Conservation (phyloP, 2,329 filamentous ascomycete genomes). For the Ophiosphaerella korrae region DNA sequence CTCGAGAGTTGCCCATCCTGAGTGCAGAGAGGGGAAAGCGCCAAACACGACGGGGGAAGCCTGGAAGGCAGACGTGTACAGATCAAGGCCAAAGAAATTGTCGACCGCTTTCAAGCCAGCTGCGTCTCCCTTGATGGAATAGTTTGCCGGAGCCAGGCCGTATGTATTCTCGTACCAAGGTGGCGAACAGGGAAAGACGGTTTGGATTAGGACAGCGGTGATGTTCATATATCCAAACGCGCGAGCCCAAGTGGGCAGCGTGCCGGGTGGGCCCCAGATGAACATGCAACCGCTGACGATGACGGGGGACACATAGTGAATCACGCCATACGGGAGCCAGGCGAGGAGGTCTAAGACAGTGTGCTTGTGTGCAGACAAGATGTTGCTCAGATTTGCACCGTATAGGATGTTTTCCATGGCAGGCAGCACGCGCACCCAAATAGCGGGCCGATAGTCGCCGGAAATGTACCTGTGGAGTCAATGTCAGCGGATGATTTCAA, state of each 20-base stretch:
- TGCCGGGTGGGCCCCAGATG: constrained; percentile 84
- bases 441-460: constrained; percentile 84
- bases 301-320: constrained; percentile 85
- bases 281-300: constrained; percentile 82
- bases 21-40: constrained; percentile 91
- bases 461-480: constrained; percentile 74
- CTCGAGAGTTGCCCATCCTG: constrained; percentile 85
- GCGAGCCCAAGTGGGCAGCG: constrained; percentile 80
- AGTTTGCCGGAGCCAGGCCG: constrained; percentile 87
- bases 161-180: constrained; percentile 97
- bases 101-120: constrained; percentile 90
- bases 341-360: constrained; percentile 83
- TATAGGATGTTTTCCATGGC: constrained; percentile 96
- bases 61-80: constrained; percentile 92
- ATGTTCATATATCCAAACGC: constrained; percentile 94
- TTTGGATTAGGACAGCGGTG: constrained; percentile 82
- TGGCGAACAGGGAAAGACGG: constrained; percentile 90
- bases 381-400: constrained; percentile 93
- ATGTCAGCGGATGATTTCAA: constrained; percentile 25
- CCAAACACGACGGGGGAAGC: constrained; percentile 91
- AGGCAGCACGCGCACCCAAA: constrained; percentile 93
- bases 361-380: constrained; percentile 87
- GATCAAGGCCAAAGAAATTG: constrained; percentile 83
- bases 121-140: constrained; percentile 86
- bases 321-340: constrained; percentile 91